Percentiles rank a stretch among this genome's conserved stretches.
Evolutionary conservation across 2,329 filamentous ascomycete genomes (phyloP).

Genomic region (Exophiala sp.): DNA sequence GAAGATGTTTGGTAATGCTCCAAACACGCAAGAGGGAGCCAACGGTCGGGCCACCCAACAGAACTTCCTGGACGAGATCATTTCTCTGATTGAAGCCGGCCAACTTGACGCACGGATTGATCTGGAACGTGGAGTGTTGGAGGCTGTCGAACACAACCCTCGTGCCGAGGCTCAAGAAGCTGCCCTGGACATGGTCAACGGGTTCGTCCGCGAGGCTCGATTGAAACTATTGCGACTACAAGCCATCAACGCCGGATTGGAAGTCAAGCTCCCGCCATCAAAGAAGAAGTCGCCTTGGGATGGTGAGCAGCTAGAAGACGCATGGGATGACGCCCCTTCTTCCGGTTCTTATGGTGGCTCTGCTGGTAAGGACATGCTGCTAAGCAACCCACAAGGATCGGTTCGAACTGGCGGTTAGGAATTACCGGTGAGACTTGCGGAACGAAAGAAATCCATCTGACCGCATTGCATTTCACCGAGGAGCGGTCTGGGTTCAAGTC

Average conservation of each 20-base stretch:
- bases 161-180: conserved; percentile 65
- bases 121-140: conserved; percentile 71
- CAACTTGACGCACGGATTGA: conserved; percentile 75
- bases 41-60: conserved; percentile 8
- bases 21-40: conserved; percentile 43
- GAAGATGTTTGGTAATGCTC: conserved; percentile 61
- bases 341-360: conserved; percentile 7
- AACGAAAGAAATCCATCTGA: neutral
- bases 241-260: conserved; percentile 67
- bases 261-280: conserved; percentile 47
- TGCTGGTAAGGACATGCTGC: conserved; percentile 10
- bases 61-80: conserved; percentile 56
- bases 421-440: neutral
- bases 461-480: neutral
- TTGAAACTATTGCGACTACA: conserved; percentile 73
- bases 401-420: conserved; percentile 17
- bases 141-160: conserved; percentile 61
- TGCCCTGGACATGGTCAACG: conserved; percentile 60
- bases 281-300: conserved; percentile 20
- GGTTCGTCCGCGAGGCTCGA: conserved; percentile 68
- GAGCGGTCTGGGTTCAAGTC: too few relatives aligned
- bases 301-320: conserved; percentile 4
- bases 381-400: neutral
- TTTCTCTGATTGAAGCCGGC: conserved; percentile 67
- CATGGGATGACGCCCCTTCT: conserved; percentile 7